These are phyloP conservation scores for Rhododendron kiyosumense DNA, from an alignment of 148 eudicot genomes.

Conservation along the genomic window DNA sequence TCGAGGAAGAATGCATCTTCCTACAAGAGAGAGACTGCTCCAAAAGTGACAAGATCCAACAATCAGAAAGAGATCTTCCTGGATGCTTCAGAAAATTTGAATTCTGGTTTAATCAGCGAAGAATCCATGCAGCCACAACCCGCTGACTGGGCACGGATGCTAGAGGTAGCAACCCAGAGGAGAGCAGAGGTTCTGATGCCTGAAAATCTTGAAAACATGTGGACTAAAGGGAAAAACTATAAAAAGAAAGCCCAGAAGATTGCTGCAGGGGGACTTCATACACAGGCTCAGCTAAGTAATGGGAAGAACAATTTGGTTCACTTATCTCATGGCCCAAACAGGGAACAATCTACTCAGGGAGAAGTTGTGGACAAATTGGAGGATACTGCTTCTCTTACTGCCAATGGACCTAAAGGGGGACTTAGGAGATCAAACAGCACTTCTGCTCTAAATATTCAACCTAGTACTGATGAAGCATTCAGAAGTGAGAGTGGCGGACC, in stretches of 20 bases:
- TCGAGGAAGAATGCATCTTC: slow-evolving; percentile 21
- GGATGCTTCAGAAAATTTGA: slow-evolving; percentile 33
- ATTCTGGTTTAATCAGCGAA: slow-evolving; percentile 26
- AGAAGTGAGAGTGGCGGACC: slow-evolving; percentile 38
- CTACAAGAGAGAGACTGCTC: slow-evolving; percentile 29
- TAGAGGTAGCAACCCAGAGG: slow-evolving; percentile 93
- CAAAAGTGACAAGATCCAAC: slow-evolving; percentile 16
- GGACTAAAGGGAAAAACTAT: slow-evolving; percentile 90
- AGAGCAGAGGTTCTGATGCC: slow-evolving; percentile 94
- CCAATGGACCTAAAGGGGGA: slow-evolving; percentile 39
- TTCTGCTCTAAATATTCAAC: slow-evolving; percentile 51
- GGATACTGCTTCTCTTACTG: slow-evolving; percentile 19
- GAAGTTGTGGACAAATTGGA: slow-evolving; percentile 20
- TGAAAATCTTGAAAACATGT: slow-evolving; percentile 96
- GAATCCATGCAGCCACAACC: slow-evolving; percentile 48
- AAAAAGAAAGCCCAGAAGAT: slow-evolving; percentile 60
- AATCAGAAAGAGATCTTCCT: slow-evolving; percentile 23
- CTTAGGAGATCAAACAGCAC: slow-evolving; percentile 81
- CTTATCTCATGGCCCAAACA: slow-evolving; percentile 20
- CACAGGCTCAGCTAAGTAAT: slow-evolving; percentile 22
- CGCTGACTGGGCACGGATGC: slow-evolving; percentile 78
- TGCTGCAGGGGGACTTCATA: slow-evolving; percentile 31
- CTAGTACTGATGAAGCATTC: slow-evolving; percentile 29
- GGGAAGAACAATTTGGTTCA: slow-evolving; percentile 21
- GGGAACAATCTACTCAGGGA: slow-evolving; percentile 21